Evolutionary conservation across 768 basidiomycete genomes (phyloP).

Genomic region (Calocybe gangraenosa): DNA sequence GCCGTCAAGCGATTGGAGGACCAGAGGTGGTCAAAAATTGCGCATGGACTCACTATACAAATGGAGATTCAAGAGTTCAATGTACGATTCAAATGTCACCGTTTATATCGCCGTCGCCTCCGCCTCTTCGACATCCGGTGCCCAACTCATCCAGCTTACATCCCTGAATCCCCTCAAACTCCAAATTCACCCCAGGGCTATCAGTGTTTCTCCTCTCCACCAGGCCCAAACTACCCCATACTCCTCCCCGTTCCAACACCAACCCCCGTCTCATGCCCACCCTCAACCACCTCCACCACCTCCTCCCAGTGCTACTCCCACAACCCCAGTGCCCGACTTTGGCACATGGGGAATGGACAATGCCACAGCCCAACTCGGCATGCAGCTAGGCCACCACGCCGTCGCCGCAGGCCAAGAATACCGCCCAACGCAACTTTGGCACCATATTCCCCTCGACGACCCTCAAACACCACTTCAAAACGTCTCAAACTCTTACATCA

Average conservation of each 20-base stretch:
- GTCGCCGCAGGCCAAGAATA: constrained; percentile 95
- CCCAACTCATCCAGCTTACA: constrained; percentile 85
- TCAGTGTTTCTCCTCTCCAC: constrained; percentile 67
- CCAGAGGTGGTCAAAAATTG: no score
- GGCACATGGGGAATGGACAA: constrained; percentile 85
- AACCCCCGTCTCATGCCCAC: constrained; percentile 14
- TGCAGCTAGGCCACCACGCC: constrained; percentile 91
- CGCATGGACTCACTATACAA: no score
- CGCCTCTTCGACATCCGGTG: constrained; percentile 82
- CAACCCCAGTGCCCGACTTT: constrained; percentile 42
- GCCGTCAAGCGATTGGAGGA: no score
- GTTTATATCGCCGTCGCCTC: constrained; percentile 50
- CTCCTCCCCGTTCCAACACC: constrained; percentile 46
- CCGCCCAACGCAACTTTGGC: constrained; percentile 73
- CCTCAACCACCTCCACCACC: constrained; percentile 15
- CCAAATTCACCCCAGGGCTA: constrained; percentile 72
- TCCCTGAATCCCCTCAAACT: constrained; percentile 78
- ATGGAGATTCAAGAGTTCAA: no score
- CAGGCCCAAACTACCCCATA: constrained; percentile 36
- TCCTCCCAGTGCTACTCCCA: constrained; percentile 21
- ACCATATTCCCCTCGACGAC: constrained; percentile 14
- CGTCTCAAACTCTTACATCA: constrained; percentile 94
- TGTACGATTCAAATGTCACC: constrained; percentile 20
- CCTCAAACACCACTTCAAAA: constrained; percentile 56
- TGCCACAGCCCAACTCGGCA: constrained; percentile 91